These are phyloP conservation scores for Neurospora cerealis DNA, from an alignment of 495 filamentous ascomycete genomes.

Conservation along the genomic window DNA sequence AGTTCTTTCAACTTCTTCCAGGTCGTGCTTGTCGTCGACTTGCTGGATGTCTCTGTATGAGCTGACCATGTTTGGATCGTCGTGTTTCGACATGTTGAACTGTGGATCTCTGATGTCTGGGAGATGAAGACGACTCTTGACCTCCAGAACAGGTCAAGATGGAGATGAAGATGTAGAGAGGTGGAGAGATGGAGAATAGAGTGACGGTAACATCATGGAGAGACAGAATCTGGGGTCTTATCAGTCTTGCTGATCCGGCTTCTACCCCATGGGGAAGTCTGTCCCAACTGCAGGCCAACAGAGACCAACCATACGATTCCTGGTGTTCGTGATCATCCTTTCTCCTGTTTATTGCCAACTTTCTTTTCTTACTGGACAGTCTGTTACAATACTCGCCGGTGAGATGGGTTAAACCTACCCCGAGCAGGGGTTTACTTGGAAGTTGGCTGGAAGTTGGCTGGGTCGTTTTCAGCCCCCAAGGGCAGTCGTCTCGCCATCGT, in stretches of 20 bases:
- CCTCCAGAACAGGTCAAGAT: not conserved
- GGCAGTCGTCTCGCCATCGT: not conserved
- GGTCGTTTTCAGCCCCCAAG: not conserved
- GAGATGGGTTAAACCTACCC: not conserved
- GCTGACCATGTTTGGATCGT: not conserved
- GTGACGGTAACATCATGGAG: not conserved
- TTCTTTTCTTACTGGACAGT: not conserved
- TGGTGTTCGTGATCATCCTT: not conserved
- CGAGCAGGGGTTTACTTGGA: not conserved
- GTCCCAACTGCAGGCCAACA: not conserved
- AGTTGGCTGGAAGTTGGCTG: not conserved
- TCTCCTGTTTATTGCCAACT: not conserved
- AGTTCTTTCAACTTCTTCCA: slow-evolving; percentile 40
- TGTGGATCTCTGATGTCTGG: not conserved
- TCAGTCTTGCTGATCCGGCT: not conserved
- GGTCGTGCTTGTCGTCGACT: slow-evolving; percentile 24
- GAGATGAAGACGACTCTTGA: not conserved
- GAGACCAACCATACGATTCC: not conserved
- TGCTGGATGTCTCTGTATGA: not conserved
- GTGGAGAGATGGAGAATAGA: not conserved
- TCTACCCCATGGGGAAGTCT: not conserved
- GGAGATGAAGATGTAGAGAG: not conserved
- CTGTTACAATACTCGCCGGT: not conserved
- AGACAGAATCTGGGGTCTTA: not conserved
- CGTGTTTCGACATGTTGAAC: not conserved